Evolutionary conservation across 1,284 basidiomycete species (phyloP).

Genomic region (Fistulinella cinereoalba): DNA sequence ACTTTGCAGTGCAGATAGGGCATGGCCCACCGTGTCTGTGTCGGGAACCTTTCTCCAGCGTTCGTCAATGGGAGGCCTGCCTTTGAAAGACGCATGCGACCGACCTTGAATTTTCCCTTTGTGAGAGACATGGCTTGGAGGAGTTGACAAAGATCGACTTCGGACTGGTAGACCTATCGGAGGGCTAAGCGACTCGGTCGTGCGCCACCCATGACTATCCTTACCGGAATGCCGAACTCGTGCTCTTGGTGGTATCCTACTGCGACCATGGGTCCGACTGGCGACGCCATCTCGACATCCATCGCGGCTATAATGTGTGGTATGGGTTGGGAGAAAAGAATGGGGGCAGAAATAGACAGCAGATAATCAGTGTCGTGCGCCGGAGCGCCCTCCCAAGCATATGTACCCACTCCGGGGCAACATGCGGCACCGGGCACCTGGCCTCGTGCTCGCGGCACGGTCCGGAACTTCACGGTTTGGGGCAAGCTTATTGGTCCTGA

Average conservation of each 20-base stretch:
- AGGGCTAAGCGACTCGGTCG: slow-evolving; percentile 1
- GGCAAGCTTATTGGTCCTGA: slow-evolving; percentile 9
- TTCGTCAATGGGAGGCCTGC: slow-evolving; percentile 12
- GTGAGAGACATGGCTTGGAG: slow-evolving; percentile 48
- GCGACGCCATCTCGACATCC: slow-evolving; percentile 34
- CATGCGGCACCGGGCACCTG: slow-evolving; percentile 26
- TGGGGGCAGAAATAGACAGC: neutral
- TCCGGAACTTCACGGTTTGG: slow-evolving; percentile 5
- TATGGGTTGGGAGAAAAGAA: neutral
- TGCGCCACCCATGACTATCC: slow-evolving; percentile 3
- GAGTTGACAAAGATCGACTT: slow-evolving; percentile 48
- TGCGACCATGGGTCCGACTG: slow-evolving; percentile 27
- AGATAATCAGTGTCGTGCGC: slow-evolving; percentile 18
- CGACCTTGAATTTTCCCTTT: slow-evolving; percentile 32
- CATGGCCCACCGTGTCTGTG: slow-evolving; percentile 16
- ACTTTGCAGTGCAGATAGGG: slow-evolving; percentile 30
- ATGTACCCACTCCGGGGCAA: slow-evolving; percentile 24
- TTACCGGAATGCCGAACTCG: slow-evolving; percentile 22
- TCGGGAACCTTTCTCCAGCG: slow-evolving; percentile 36
- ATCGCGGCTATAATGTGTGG: slow-evolving; percentile 17
- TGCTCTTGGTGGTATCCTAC: slow-evolving; percentile 19
- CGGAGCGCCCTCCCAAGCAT: slow-evolving; percentile 14
- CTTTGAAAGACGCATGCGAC: slow-evolving; percentile 7
- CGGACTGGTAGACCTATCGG: slow-evolving; percentile 27
- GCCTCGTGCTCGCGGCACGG: slow-evolving; percentile 31